A percentile compares a stretch with the other conserved stretches of the same genome.
These are phyloP conservation scores for Catharanthus roseus DNA, from an alignment of 257 asterid species.

Conservation along the genomic window DNA sequence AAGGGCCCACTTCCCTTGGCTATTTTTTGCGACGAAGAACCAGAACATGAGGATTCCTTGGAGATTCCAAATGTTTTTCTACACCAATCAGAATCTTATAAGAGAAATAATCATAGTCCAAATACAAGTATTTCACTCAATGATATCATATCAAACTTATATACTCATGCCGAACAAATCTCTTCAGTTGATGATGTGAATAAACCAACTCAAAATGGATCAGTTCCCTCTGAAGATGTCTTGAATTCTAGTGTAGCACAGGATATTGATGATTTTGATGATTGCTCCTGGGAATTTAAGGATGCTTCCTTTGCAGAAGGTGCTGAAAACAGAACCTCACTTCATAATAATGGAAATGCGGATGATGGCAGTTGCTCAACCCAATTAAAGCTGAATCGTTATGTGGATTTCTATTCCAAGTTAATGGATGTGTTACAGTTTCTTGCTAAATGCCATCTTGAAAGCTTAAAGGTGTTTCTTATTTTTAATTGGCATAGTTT, in stretches of 20 bases:
- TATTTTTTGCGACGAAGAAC: conserved; percentile 60
- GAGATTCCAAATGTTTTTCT: conserved; percentile 39
- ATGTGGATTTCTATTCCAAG: conserved; percentile 52
- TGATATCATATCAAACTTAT: conserved; percentile 62
- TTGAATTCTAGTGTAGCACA: conserved; percentile 28
- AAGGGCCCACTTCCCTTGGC: conserved; percentile 56
- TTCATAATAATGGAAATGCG: conserved; percentile 30
- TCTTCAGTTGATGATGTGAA: conserved; percentile 27
- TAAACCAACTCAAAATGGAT: conserved; percentile 27
- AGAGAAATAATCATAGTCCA: conserved; percentile 32
- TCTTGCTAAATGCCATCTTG: conserved; percentile 38
- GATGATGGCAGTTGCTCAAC: conserved; percentile 29
- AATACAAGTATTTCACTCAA: conserved; percentile 33
- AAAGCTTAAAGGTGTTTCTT: conserved; percentile 42
- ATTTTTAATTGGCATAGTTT: background rate
- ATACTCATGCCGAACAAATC: conserved; percentile 47
- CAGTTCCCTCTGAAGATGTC: conserved; percentile 24
- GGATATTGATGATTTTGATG: conserved; percentile 39
- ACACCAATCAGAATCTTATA: conserved; percentile 32
- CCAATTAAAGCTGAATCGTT: conserved; percentile 39
- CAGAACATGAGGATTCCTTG: conserved; percentile 37
- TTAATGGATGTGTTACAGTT: conserved; percentile 45
- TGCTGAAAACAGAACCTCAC: conserved; percentile 24
- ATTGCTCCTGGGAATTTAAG: conserved; percentile 51
- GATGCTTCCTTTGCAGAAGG: conserved; percentile 37